Base-by-base conservation (phyloP, 176 grass and related monocot species). In the Oryza brachyantha region DNA sequence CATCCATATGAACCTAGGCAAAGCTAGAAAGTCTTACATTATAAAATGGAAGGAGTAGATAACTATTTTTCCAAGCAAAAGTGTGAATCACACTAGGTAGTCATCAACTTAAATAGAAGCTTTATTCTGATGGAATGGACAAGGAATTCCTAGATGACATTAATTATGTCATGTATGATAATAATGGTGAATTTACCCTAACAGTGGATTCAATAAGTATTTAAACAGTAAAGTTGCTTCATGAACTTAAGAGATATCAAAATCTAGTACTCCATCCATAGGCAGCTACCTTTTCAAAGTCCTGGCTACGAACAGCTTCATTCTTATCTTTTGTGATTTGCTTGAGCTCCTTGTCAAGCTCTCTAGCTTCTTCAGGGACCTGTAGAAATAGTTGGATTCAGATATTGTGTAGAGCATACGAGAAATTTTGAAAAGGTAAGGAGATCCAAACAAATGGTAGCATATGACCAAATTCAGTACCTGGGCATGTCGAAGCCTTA, bases 321-420 rank as follows among this genome's bases (percentile, higher is more conserved):
- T 93, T 93, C 80, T 97, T 93, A 76, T 97, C 86, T 48, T 93
- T 97, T 12, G 90, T 97, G 40, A 93, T 72, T 90, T 93, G 80
- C 64, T 89, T 90, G 31, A 97, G 85, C 78, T 97, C 90, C 64
- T 91, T 93, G 73, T 97, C 90, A n/a, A 93, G 80, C 72, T 91
- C 90, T 86, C 83, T 91, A 29, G 90, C 90, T 80, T 93, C 93
- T 60, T 97, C 90, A 29, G 93, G 91, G 78, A 93, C 84, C 94
- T 97, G 68, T 45, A 81, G 7, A 76, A 40, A 64, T 61, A 46
- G 70, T 38, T 68, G 38, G 66, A 29, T 32, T 55, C 32, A 73
- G 26, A 68, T 61, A 75, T 58, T 46, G 21, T 73, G n/a, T 69
- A 58, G 39, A 78, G 38, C 12, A 22, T 68, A 13, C 45, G 64